Evolutionary conservation across 495 filamentous ascomycete genomes (phyloP), one percentile per base, ranked within the genome.

Genomic region (Penicillium angulare): DNA sequence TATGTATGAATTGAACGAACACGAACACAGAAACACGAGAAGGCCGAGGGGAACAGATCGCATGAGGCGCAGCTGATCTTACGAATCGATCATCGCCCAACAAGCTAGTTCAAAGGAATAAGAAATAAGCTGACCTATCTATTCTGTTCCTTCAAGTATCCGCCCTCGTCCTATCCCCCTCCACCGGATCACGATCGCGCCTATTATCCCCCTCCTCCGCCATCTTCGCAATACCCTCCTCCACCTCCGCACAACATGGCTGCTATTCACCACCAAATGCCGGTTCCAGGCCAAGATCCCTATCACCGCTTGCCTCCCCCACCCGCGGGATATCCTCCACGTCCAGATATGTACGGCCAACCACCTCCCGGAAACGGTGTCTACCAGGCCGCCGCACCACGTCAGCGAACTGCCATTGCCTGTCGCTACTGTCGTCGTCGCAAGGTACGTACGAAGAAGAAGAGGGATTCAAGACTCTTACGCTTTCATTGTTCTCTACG

Each of bases 391-490:
- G 85, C 85, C 5, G 87, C 88, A 9, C 88, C 88, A 10, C 78
- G 88, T 52, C 88, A 92, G 65, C 75, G 88, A 44, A 92, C 88
- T 1, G 88, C 88, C 45, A 92, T 92, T 65, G 88, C 88, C n/a
- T 92, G 88, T 64, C 79, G 85, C 45, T 92, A 92, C 64, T 92
- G 88, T 69, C 75, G 88, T 44, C 78, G 88, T 71, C 82, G 88
- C 52, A 92, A 92, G 83, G 87, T 90, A 76, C 60, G 78, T 55
- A 8, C 15, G 5, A 31, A 2, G 8, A 31, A 9, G 27, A 12
- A 31, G 27, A n/a, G n/a, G n/a, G n/a, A n/a, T n/a, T n/a, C n/a
- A n/a, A n/a, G n/a, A n/a, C n/a, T n/a, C n/a, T n/a, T n/a, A n/a
- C n/a, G n/a, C n/a, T n/a, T n/a, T n/a, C n/a, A n/a, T n/a, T n/a